A percentile compares a stretch with the other conserved stretches of the same genome.
These are phyloP conservation scores for Tranzscheliella williamsii DNA, from an alignment of 1,284 basidiomycete genomes.

Conservation along the genomic window DNA sequence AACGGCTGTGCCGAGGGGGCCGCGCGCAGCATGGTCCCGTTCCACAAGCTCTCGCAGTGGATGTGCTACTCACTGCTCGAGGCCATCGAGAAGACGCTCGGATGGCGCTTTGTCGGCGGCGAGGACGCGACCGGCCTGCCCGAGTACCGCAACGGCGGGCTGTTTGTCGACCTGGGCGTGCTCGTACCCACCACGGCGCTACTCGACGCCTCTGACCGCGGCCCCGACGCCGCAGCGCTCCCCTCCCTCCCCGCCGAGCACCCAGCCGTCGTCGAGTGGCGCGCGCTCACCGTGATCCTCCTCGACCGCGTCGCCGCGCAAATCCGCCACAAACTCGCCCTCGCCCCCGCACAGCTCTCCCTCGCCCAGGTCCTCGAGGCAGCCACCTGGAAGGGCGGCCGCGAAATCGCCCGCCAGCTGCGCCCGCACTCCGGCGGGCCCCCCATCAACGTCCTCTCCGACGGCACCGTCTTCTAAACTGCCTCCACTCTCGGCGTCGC, in stretches of 20 bases:
- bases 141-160: conserved; percentile 65
- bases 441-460: conserved; percentile 67
- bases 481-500: too few relatives aligned
- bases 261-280: conserved; percentile 91
- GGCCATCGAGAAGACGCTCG: conserved; percentile 63
- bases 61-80: conserved; percentile 49
- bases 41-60: conserved; percentile 93
- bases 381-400: conserved; percentile 89
- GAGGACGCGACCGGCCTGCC: conserved; percentile 71
- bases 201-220: conserved; percentile 66
- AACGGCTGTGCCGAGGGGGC: background rate
- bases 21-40: conserved; percentile 71
- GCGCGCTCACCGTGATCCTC: conserved; percentile 88
- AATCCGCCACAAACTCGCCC: conserved; percentile 17
- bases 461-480: conserved; percentile 31
- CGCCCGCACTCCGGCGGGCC: conserved; percentile 77
- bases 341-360: conserved; percentile 66
- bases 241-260: conserved; percentile 71
- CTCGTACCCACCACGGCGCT: conserved; percentile 27
- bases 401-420: conserved; percentile 81
- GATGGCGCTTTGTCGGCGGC: conserved; percentile 75
- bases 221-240: conserved; percentile 15
- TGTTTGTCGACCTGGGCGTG: conserved; percentile 77
- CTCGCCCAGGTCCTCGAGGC: conserved; percentile 88
- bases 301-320: conserved; percentile 62